Conservation (phyloP, 1,284 basidiomycete species). For the Pseudozyma thailandica region DNA sequence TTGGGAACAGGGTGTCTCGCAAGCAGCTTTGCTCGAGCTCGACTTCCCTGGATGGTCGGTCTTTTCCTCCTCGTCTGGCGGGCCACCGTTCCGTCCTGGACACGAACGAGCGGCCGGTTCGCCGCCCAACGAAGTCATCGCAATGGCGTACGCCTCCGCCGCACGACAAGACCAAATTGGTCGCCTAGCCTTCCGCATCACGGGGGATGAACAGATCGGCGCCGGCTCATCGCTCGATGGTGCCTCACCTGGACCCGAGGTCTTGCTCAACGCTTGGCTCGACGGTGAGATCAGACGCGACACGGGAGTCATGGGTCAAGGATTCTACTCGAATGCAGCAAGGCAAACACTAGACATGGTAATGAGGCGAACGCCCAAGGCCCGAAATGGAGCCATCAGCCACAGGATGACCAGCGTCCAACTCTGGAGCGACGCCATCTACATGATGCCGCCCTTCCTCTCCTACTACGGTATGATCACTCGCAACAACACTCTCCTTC, state of each 20-base stretch:
- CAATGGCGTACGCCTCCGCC: conserved; percentile 56
- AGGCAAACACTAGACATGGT: conserved; percentile 78
- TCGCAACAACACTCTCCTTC: conserved; percentile 76
- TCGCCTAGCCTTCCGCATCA: conserved; percentile 56
- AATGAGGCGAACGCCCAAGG: conserved; percentile 74
- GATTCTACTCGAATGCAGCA: conserved; percentile 76
- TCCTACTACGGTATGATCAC: conserved; percentile 84
- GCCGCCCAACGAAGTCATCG: conserved; percentile 46
- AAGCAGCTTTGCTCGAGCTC: conserved; percentile 63
- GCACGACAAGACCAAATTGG: conserved; percentile 54
- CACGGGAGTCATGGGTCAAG: conserved; percentile 24
- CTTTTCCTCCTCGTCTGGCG: conserved; percentile 45
- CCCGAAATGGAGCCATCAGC: conserved; percentile 68
- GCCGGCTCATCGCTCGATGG: conserved; percentile 60
- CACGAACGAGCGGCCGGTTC: conserved; percentile 7
- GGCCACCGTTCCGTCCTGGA: conserved; percentile 49
- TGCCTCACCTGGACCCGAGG: conserved; percentile 57
- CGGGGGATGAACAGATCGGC: conserved; percentile 55
- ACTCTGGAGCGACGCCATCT: conserved; percentile 71
- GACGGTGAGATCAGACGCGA: conserved; percentile 51
- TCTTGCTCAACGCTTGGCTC: conserved; percentile 59
- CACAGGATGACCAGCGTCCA: conserved; percentile 53
- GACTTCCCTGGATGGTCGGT: conserved; percentile 54
- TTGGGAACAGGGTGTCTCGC: conserved; percentile 65
- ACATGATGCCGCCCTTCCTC: conserved; percentile 91